A percentile compares a stretch with the other conserved stretches of the same genome.
These are phyloP conservation scores for Brassica carinata DNA, from an alignment of 345 rosid genomes.

Conservation along the genomic window DNA sequence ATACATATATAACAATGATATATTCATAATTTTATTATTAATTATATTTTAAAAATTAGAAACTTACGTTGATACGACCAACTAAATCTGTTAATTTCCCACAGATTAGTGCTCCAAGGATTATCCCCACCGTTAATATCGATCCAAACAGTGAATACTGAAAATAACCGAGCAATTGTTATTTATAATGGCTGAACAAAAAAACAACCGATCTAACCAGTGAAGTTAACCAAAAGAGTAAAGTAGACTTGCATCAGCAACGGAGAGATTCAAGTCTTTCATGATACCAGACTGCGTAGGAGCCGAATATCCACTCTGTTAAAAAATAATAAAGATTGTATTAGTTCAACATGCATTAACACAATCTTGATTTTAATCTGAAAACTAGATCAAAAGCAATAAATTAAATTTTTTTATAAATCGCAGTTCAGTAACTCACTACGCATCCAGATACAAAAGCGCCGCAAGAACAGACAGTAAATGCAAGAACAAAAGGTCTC, in stretches of 20 bases:
- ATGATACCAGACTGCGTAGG: constrained; percentile 40
- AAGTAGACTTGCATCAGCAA: constrained; percentile 35
- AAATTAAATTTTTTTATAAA: not conserved
- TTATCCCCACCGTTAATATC: constrained; percentile 51
- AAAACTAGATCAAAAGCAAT: not conserved
- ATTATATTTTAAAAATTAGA: not conserved
- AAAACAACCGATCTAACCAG: not conserved
- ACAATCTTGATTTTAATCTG: not conserved
- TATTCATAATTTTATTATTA: not conserved
- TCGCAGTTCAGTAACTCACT: constrained; percentile 19
- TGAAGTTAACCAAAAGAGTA: not conserved
- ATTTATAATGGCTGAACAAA: not conserved
- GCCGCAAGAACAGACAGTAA: constrained; percentile 31
- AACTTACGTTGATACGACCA: constrained; percentile 53
- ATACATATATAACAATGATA: not conserved
- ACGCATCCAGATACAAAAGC: constrained; percentile 35
- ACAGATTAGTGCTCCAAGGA: constrained; percentile 48
- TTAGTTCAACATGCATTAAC: not conserved
- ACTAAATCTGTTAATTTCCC: constrained; percentile 51
- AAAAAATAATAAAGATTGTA: not conserved
- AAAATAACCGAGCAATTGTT: not conserved
- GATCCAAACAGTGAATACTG: constrained; percentile 53
- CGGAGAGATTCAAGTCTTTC: constrained; percentile 41
- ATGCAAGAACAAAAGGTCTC: constrained; percentile 33
- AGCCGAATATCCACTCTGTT: constrained; percentile 37